phyloP scores from a whole-genome alignment of 2,329 filamentous ascomycete species.

The Botrytis elliptica region DNA sequence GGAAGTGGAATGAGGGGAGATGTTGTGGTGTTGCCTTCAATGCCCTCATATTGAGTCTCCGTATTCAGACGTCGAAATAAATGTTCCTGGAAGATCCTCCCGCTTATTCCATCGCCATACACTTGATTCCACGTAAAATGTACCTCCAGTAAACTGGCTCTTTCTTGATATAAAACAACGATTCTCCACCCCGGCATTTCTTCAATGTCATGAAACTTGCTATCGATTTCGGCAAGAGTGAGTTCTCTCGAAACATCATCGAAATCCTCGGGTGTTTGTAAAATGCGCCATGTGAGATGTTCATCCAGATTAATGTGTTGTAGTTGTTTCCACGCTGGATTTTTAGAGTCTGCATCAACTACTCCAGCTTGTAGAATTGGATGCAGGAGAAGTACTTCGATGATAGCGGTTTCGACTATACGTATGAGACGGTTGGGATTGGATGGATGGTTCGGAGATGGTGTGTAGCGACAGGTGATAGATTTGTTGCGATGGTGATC shows the following conservation, averaged over 20 bases:
- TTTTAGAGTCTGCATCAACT: background rate
- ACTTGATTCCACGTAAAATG: background rate
- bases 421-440: background rate
- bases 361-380: background rate
- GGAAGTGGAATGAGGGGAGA: background rate
- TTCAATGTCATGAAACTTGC: background rate
- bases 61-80: background rate
- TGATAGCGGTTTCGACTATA: background rate
- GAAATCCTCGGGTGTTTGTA: background rate
- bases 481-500: slow-evolving; percentile 1
- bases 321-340: background rate
- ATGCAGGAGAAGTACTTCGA: background rate
- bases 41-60: rapidly evolving
- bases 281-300: background rate
- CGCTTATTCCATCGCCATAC: background rate
- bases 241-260: background rate
- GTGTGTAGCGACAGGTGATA: background rate
- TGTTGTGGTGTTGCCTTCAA: background rate
- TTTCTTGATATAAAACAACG: background rate
- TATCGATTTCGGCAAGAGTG: background rate
- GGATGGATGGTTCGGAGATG: background rate
- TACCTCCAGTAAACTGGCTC: background rate
- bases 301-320: background rate
- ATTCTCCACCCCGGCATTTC: background rate
- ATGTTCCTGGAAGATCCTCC: background rate